Conservation (phyloP, 2,329 filamentous ascomycete species). For the Epichloe baconii region DNA sequence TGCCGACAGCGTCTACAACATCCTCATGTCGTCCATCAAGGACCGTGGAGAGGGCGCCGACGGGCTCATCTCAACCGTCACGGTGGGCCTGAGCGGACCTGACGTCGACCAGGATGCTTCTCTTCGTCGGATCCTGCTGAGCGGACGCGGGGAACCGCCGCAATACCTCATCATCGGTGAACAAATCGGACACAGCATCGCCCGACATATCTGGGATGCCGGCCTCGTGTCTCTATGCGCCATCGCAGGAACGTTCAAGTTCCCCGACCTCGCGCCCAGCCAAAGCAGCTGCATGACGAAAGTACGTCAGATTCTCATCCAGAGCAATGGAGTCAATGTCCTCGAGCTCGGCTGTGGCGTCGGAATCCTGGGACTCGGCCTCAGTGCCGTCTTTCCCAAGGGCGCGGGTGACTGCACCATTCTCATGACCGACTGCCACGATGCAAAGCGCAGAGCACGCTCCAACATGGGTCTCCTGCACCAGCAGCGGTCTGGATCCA, state of each 20-base stretch:
- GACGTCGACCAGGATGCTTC: constrained; percentile 13
- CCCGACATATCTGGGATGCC: constrained; percentile 46
- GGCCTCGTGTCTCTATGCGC: constrained; percentile 32
- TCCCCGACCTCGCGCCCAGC: constrained; percentile 15
- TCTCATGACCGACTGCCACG: constrained; percentile 42
- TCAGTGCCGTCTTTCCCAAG: constrained; percentile 24
- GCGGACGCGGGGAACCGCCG: constrained; percentile 11
- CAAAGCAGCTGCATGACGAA: constrained; percentile 16
- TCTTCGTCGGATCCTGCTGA: constrained; percentile 18
- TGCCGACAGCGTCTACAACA: constrained; percentile 14
- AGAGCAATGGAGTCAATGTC: constrained; percentile 23
- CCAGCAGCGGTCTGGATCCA: constrained; percentile 5
- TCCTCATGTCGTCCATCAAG: constrained; percentile 13
- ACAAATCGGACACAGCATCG: constrained; percentile 46
- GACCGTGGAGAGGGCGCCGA: constrained; percentile 9
- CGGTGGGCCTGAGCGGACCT: constrained; percentile 20
- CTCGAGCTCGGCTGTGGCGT: constrained; percentile 45
- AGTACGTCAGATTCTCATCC: constrained; percentile 18
- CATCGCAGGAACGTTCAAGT: constrained; percentile 16
- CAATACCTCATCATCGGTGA: constrained; percentile 34
- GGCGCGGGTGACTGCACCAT: constrained; percentile 18
- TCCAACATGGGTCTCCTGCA: constrained; percentile 31
- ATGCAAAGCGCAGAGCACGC: constrained; percentile 35
- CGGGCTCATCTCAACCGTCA: constrained; percentile 32
- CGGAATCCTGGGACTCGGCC: constrained; percentile 39